Evolutionary conservation across 2,329 filamentous ascomycete genomes (phyloP).

Genomic region (Ophiostoma pallidulum): DNA sequence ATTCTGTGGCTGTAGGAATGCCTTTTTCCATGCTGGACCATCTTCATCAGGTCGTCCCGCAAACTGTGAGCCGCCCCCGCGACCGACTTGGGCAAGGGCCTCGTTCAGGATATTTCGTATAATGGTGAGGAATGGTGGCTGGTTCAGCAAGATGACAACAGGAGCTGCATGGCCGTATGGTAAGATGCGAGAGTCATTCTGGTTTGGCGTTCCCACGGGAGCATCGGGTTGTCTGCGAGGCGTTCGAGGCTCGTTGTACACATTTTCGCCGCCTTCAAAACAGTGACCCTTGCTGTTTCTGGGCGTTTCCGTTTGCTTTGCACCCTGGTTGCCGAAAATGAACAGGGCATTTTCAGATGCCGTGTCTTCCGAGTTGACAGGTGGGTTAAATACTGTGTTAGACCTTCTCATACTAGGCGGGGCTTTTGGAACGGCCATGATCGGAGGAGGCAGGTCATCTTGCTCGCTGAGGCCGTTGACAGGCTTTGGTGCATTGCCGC

Average conservation of each 20-base stretch:
- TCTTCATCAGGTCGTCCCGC: neutral
- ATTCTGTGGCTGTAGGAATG: neutral
- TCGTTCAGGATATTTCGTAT: neutral
- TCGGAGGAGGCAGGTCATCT: no score
- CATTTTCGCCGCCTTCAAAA: neutral
- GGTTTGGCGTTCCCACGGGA: no score
- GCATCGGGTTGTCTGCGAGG: neutral
- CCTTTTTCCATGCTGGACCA: neutral
- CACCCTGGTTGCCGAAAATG: no score
- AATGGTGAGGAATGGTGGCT: conserved; percentile 2
- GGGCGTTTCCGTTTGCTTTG: no score
- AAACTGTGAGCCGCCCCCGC: neutral
- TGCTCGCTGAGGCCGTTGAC: no score
- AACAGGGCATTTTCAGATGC: no score
- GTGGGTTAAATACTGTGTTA: no score
- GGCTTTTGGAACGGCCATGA: no score
- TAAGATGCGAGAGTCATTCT: neutral
- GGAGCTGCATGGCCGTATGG: conserved; percentile 7
- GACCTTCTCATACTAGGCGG: no score
- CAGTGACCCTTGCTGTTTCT: no score
- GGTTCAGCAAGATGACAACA: conserved; percentile 4
- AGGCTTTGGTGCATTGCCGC: no score
- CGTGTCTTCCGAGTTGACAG: no score
- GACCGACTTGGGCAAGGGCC: neutral
- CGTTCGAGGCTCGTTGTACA: neutral